phyloP scores from a whole-genome alignment of 371 early-diverging fungal species.

The Lichtheimia ramosa region DNA sequence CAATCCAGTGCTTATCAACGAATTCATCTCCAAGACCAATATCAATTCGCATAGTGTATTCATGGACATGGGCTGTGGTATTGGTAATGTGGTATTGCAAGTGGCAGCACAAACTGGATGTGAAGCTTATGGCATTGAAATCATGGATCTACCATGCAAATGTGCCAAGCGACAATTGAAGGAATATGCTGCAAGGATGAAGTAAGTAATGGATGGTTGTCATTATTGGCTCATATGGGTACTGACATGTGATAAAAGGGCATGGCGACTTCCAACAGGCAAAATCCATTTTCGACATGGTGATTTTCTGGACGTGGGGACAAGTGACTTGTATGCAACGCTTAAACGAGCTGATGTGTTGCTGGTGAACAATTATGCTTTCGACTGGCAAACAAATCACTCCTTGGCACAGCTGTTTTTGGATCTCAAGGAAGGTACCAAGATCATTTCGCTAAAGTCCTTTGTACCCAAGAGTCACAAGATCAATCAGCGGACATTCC shows the following conservation, averaged over 20 bases:
- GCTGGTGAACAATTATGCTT: conserved; percentile 94
- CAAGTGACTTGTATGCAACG: conserved; percentile 61
- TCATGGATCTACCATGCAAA: conserved; percentile 86
- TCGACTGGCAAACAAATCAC: conserved; percentile 83
- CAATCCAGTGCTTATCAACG: conserved; percentile 78
- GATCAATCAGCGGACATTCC: conserved; percentile 73
- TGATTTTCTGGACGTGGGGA: conserved; percentile 67
- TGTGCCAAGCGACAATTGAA: conserved; percentile 76
- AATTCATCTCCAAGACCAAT: conserved; percentile 76
- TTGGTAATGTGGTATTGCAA: conserved; percentile 96
- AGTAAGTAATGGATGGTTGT: conserved; percentile 38
- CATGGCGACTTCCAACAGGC: conserved; percentile 68
- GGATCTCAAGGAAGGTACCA: conserved; percentile 90
- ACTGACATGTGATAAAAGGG: conserved; percentile 23
- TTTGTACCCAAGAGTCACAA: conserved; percentile 83
- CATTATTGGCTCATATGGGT: not conserved
- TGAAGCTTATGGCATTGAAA: conserved; percentile 86
- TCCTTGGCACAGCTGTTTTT: conserved; percentile 79
- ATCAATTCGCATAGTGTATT: conserved; percentile 73
- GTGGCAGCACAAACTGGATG: conserved; percentile 90
- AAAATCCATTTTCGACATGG: conserved; percentile 70
- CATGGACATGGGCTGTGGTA: conserved; percentile 93
- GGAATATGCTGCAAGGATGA: conserved; percentile 86
- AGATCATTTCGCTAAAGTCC: conserved; percentile 77
- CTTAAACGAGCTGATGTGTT: conserved; percentile 86